Conservation (phyloP, 1,139 yeast species). For the Scheffersomyces insectosa region DNA sequence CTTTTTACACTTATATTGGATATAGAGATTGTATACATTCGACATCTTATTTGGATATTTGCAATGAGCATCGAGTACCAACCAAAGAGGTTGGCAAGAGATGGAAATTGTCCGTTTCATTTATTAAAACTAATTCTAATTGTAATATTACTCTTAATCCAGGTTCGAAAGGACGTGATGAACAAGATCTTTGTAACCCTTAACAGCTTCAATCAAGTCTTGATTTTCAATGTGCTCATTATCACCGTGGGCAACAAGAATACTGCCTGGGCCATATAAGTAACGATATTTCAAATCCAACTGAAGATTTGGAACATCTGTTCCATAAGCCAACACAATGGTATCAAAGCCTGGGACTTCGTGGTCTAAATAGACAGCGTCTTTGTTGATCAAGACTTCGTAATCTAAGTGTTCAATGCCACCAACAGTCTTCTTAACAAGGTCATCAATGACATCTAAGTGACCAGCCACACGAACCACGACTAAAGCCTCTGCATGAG, state of each 20-base stretch:
- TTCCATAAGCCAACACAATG: slow-evolving; percentile 56
- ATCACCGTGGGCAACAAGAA: slow-evolving; percentile 65
- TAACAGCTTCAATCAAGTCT: slow-evolving; percentile 54
- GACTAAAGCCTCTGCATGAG: slow-evolving; percentile 50
- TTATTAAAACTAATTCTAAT: too few relatives aligned
- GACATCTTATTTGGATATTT: neutral
- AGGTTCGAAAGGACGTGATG: slow-evolving; percentile 15
- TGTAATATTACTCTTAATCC: neutral
- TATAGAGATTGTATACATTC: slow-evolving; percentile 56
- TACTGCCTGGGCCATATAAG: slow-evolving; percentile 70
- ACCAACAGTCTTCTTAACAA: slow-evolving; percentile 36
- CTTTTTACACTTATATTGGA: slow-evolving; percentile 40
- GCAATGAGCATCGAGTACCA: neutral
- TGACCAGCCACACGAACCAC: slow-evolving; percentile 58
- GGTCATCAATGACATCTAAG: slow-evolving; percentile 33
- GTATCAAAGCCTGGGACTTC: slow-evolving; percentile 66
- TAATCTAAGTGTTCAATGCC: slow-evolving; percentile 28
- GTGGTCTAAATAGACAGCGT: slow-evolving; percentile 54
- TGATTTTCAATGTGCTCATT: slow-evolving; percentile 54
- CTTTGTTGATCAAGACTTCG: slow-evolving; percentile 16
- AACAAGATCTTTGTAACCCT: slow-evolving; percentile 57
- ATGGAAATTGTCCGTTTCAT: too few relatives aligned
- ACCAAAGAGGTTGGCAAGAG: neutral
- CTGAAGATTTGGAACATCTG: slow-evolving; percentile 61
- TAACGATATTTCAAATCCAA: slow-evolving; percentile 43